Evolutionary conservation across 495 filamentous ascomycete genomes (phyloP).

Genomic region (Clohesyomyces aquaticus): DNA sequence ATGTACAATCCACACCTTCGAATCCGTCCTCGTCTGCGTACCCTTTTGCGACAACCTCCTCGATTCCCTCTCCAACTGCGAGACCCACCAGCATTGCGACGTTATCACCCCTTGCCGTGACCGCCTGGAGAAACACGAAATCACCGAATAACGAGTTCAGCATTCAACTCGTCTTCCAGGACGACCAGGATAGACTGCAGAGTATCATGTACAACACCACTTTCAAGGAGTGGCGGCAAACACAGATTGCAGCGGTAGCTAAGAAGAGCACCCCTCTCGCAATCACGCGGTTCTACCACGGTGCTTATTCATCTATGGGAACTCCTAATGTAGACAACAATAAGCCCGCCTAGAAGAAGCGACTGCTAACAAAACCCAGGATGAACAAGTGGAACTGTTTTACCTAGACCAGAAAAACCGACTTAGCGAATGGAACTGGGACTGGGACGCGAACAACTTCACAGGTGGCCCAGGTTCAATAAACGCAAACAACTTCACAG

Average conservation of each 20-base stretch:
- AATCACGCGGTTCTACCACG: not conserved
- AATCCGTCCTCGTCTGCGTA: not conserved
- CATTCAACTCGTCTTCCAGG: not conserved
- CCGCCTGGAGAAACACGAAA: not conserved
- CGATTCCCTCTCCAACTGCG: not conserved
- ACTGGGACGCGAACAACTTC: not conserved
- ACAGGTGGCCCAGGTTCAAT: not conserved
- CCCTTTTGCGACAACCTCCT: not conserved
- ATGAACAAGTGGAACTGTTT: not conserved
- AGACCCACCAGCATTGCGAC: not conserved
- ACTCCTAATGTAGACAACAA: too few species aligned
- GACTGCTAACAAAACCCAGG: too few species aligned
- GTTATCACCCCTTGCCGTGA: not conserved
- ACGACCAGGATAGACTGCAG: not conserved
- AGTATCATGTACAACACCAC: not conserved
- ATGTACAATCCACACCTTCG: not conserved
- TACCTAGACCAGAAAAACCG: not conserved
- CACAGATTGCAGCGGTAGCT: not conserved
- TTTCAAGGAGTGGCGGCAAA: not conserved
- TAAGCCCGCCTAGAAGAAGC: too few species aligned
- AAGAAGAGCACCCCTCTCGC: not conserved
- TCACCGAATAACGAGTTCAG: not conserved
- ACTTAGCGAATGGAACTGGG: not conserved
- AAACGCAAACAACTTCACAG: not conserved
- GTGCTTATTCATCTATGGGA: not conserved